phyloP scores from a whole-genome alignment of 116 monocot genomes.

The Papilionanthe hybrid region DNA sequence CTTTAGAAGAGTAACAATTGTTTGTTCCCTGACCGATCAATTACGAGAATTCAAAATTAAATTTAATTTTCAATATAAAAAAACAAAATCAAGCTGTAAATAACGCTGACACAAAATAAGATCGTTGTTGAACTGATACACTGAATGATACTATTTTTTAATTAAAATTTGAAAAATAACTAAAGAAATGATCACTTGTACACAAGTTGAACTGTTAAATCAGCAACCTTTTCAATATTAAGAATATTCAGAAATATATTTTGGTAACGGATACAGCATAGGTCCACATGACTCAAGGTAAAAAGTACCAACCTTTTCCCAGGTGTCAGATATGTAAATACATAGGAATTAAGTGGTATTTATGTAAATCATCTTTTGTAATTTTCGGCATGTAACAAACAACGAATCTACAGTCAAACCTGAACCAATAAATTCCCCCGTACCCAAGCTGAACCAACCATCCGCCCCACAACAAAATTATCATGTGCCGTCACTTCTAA shows the following conservation, averaged over 20 bases:
- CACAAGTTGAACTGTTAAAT: neutral
- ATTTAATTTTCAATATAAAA: neutral
- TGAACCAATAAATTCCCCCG: too few relatives aligned
- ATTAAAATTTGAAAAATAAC: neutral
- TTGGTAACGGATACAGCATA: neutral
- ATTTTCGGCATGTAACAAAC: too few relatives aligned
- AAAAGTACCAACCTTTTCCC: too few relatives aligned
- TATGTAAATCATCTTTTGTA: too few relatives aligned
- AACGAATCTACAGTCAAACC: too few relatives aligned
- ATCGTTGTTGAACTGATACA: neutral
- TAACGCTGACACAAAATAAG: neutral
- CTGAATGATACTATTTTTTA: neutral
- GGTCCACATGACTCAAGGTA: too few relatives aligned
- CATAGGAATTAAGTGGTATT: too few relatives aligned
- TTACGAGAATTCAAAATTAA: neutral
- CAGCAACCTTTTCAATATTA: neutral
- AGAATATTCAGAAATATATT: neutral
- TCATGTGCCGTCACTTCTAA: too few relatives aligned
- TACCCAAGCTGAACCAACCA: too few relatives aligned
- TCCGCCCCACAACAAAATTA: too few relatives aligned
- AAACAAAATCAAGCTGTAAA: neutral
- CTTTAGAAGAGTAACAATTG: conserved; percentile 39
- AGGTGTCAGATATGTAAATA: too few relatives aligned
- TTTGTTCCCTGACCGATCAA: conserved; percentile 48
- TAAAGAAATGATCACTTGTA: neutral